Percentiles rank a stretch among this genome's conserved stretches.
Evolutionary conservation across 176 grass and related monocot genomes (phyloP).

Genomic region (Oryza meridionalis): DNA sequence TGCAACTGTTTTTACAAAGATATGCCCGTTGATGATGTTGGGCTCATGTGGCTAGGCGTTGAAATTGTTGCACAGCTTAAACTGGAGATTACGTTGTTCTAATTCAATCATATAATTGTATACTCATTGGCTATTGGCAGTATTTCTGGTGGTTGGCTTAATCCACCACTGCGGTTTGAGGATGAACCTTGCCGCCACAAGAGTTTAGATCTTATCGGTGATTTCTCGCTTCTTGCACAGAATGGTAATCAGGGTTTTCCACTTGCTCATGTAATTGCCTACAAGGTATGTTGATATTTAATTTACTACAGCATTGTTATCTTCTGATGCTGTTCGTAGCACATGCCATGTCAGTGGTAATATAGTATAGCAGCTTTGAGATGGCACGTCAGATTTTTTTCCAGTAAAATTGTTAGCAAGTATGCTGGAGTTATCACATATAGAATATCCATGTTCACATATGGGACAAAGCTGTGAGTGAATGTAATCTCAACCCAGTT

Average conservation of each 20-base stretch:
- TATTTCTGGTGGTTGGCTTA: constrained; percentile 72
- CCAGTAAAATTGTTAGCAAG: not conserved
- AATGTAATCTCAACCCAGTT: not conserved
- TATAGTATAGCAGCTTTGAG: not conserved
- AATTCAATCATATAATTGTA: constrained; percentile 33
- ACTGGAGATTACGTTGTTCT: constrained; percentile 12
- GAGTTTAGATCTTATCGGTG: constrained; percentile 89
- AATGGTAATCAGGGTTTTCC: constrained; percentile 88
- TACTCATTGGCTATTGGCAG: constrained; percentile 54
- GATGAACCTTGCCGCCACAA: constrained; percentile 95
- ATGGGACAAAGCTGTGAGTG: not conserved
- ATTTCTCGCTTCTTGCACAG: constrained; percentile 86
- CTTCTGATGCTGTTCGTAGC: not conserved
- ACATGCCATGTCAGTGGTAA: not conserved
- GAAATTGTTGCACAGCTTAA: constrained; percentile 1
- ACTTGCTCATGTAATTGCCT: constrained; percentile 77
- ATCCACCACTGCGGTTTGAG: constrained; percentile 78
- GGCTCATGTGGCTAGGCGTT: not conserved
- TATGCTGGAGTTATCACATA: not conserved
- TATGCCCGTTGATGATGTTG: not conserved
- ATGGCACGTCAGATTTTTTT: not conserved
- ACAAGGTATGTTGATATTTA: constrained; percentile 70
- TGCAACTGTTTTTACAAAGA: not conserved
- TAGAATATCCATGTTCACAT: not conserved
- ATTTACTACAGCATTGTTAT: not conserved